Conservation (phyloP, 352 stramenopile genomes). For the Pythium phragmiticola region DNA sequence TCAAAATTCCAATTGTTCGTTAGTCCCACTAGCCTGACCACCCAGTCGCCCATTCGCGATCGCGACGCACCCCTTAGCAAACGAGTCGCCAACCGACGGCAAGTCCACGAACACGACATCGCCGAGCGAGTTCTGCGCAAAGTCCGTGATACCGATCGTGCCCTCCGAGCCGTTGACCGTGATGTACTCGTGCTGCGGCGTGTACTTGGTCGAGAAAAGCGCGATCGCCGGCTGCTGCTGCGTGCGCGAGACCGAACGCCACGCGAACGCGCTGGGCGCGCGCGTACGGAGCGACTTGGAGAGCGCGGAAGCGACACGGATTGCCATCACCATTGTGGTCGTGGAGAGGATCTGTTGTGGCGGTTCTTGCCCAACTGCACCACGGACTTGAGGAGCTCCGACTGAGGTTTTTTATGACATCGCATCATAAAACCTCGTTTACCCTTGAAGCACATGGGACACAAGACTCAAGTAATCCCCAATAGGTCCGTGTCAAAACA, state of each 20-base stretch:
- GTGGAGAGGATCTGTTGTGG: conserved; percentile 16
- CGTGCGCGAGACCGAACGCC: conserved; percentile 32
- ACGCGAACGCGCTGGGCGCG: conserved; percentile 21
- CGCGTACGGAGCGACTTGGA: conserved; percentile 46
- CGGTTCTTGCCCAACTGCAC: conserved; percentile 8
- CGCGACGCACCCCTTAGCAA: conserved; percentile 86
- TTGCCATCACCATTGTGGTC: conserved; percentile 39
- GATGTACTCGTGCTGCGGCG: conserved; percentile 85
- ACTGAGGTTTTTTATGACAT: conserved; percentile 12
- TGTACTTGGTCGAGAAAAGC: conserved; percentile 87
- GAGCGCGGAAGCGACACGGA: conserved; percentile 51
- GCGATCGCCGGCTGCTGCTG: conserved; percentile 40
- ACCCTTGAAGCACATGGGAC: conserved; percentile 17
- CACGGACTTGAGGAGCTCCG: neutral
- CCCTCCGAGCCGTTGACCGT: conserved; percentile 74
- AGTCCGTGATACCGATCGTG: conserved; percentile 97
- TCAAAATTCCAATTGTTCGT: conserved; percentile 4
- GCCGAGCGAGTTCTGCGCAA: conserved; percentile 95
- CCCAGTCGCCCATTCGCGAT: neutral
- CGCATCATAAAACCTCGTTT: conserved; percentile 17
- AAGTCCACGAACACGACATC: conserved; percentile 98
- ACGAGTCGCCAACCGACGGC: conserved; percentile 91
- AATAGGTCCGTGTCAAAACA: conserved; percentile 13
- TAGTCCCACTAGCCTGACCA: neutral
- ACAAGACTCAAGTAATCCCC: conserved; percentile 11